Evolutionary conservation across 2,329 filamentous ascomycete species (phyloP).

Genomic region (Aspergillus sojae): DNA sequence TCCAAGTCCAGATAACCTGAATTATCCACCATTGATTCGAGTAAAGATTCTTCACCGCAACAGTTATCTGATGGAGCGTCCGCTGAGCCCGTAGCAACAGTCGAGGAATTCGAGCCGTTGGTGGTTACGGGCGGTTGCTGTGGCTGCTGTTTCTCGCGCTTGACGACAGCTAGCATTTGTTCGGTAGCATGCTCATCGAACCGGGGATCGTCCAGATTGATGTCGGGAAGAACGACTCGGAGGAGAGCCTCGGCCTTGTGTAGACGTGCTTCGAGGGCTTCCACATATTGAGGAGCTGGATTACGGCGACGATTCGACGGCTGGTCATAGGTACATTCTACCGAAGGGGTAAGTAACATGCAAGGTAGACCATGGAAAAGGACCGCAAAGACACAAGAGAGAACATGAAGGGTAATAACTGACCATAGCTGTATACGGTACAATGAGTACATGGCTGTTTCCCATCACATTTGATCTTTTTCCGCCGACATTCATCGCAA

Average conservation of each 20-base stretch:
- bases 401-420: conserved; percentile 27
- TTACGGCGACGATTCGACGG: conserved; percentile 89
- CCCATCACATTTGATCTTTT: conserved; percentile 86
- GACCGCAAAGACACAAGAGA: background rate
- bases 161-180: conserved; percentile 55
- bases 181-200: conserved; percentile 77
- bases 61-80: conserved; percentile 34
- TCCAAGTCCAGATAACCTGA: conserved; percentile 90
- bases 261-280: conserved; percentile 79
- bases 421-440: conserved; percentile 98
- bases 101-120: conserved; percentile 21
- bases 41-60: conserved; percentile 67
- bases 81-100: conserved; percentile 19
- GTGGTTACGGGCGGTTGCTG: conserved; percentile 13
- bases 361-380: background rate
- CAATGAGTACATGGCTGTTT: conserved; percentile 93
- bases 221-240: conserved; percentile 76
- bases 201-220: conserved; percentile 81
- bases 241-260: conserved; percentile 81
- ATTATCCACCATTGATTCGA: conserved; percentile 93
- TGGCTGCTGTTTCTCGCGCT: conserved; percentile 38
- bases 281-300: conserved; percentile 88
- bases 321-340: conserved; percentile 94
- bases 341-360: background rate
- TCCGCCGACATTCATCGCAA: conserved; percentile 79